Conservation (phyloP, 208 protist genomes). For the Lotmaria passim region DNA sequence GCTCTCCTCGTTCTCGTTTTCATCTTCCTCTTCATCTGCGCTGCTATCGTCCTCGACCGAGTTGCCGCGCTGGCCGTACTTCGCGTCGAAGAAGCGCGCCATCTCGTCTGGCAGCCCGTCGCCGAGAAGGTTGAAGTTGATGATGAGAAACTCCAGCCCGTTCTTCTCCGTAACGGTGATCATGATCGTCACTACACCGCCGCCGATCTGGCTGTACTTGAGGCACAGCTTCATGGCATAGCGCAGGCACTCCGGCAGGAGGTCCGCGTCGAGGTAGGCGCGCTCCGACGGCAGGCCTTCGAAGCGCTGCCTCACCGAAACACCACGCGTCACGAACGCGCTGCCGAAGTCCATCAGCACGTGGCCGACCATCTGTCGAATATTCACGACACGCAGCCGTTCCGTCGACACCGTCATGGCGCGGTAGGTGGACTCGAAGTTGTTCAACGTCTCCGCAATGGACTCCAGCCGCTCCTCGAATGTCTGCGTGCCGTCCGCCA, state of each 20-base stretch:
- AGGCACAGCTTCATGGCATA: slow-evolving; percentile 73
- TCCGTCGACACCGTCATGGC: slow-evolving; percentile 77
- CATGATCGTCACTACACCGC: slow-evolving; percentile 59
- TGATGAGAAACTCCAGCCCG: slow-evolving; percentile 80
- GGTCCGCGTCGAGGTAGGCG: slow-evolving; percentile 67
- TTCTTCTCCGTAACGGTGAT: slow-evolving; percentile 71
- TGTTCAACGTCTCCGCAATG: slow-evolving; percentile 62
- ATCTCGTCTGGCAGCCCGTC: slow-evolving; percentile 57
- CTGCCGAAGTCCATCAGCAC: slow-evolving; percentile 85
- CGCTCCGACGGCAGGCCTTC: slow-evolving; percentile 65
- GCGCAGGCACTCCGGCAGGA: slow-evolving; percentile 78
- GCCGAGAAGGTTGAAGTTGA: slow-evolving; percentile 78
- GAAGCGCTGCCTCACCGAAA: slow-evolving; percentile 75
- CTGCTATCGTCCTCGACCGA: slow-evolving; percentile 12
- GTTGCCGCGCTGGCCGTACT: slow-evolving; percentile 18
- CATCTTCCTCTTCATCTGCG: slow-evolving; percentile 17
- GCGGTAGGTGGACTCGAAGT: slow-evolving; percentile 75
- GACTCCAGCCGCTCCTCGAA: slow-evolving; percentile 68
- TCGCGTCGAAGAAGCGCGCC: slow-evolving; percentile 44
- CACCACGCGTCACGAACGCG: slow-evolving; percentile 65
- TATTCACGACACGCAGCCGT: slow-evolving; percentile 73
- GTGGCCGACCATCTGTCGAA: slow-evolving; percentile 83
- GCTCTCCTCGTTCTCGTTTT: slow-evolving; percentile 21
- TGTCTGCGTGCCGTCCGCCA: slow-evolving; percentile 51
- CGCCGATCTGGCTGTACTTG: slow-evolving; percentile 26